phyloP scores from a whole-genome alignment of 768 basidiomycete genomes.

The Pisolithus marmoratus region DNA sequence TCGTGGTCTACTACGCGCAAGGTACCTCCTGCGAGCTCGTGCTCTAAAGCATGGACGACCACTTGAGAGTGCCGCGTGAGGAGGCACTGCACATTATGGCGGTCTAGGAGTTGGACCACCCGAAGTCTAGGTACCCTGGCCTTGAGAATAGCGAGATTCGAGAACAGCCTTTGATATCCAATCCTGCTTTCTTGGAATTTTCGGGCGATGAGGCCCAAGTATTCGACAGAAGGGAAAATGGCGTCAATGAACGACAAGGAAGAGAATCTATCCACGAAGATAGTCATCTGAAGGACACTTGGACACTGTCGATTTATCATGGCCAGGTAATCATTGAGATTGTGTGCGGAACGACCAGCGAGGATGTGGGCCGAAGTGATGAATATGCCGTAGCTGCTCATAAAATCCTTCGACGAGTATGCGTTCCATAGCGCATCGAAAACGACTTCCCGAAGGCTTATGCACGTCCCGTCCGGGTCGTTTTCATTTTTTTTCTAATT shows the following conservation, averaged over 20 bases:
- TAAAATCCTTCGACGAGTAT: slow-evolving; percentile 8
- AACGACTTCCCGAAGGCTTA: slow-evolving; percentile 16
- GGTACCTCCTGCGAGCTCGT: not conserved
- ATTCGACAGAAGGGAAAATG: slow-evolving; percentile 11
- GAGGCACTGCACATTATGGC: slow-evolving; percentile 11
- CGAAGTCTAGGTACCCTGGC: slow-evolving; percentile 12
- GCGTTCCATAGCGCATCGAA: slow-evolving; percentile 2
- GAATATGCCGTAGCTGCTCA: slow-evolving; percentile 9
- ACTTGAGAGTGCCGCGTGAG: slow-evolving; percentile 11
- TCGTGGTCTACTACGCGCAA: slow-evolving; percentile 21
- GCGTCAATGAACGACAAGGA: not conserved
- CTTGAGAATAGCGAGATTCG: slow-evolving; percentile 7
- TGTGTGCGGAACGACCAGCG: not conserved
- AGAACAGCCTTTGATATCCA: slow-evolving; percentile 9
- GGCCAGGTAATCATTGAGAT: not conserved
- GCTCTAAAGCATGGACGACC: slow-evolving; percentile 6
- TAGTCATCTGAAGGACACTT: slow-evolving; percentile 13
- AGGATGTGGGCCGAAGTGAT: slow-evolving; percentile 15
- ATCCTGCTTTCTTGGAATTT: not conserved
- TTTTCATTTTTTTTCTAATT: not conserved
- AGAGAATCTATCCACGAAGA: slow-evolving; percentile 4
- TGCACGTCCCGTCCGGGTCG: not conserved
- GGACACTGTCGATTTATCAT: slow-evolving; percentile 13
- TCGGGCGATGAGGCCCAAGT: slow-evolving; percentile 11
- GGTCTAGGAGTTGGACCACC: slow-evolving; percentile 16